Conservation (phyloP, 2,329 filamentous ascomycete species). For the Aspergillus sp. region DNA sequence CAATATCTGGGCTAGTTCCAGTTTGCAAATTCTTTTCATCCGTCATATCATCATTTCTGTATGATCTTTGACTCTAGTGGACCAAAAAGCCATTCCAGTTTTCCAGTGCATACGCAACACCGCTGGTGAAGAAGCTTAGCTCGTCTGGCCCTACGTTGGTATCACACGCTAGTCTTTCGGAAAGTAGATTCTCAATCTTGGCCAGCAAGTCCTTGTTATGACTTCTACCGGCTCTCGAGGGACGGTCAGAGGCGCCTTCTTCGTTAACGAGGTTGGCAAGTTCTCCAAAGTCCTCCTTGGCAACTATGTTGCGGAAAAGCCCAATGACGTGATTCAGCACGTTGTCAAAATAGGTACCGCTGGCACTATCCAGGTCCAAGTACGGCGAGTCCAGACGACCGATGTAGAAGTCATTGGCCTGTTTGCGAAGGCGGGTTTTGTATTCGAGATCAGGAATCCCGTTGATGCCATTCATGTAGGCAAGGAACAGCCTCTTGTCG, state of each 20-base stretch:
- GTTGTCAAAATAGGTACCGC: slow-evolving; percentile 39
- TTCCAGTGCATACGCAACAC: slow-evolving; percentile 36
- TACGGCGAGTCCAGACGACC: slow-evolving; percentile 36
- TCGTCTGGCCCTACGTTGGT: slow-evolving; percentile 38
- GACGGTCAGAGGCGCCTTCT: slow-evolving; percentile 17
- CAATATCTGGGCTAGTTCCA: not conserved
- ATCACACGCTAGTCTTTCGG: slow-evolving; percentile 34
- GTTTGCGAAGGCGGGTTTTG: slow-evolving; percentile 34
- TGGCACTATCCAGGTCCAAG: slow-evolving; percentile 33
- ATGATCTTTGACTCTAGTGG: not conserved
- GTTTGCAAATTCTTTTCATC: not conserved
- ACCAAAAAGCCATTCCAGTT: slow-evolving; percentile 18
- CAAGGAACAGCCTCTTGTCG: slow-evolving; percentile 42
- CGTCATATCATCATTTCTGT: not conserved
- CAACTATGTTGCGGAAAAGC: slow-evolving; percentile 43
- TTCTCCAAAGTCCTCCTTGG: slow-evolving; percentile 38
- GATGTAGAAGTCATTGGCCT: slow-evolving; percentile 35
- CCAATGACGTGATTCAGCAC: slow-evolving; percentile 42
- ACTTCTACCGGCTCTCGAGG: slow-evolving; percentile 11
- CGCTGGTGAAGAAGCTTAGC: slow-evolving; percentile 44
- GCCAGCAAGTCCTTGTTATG: slow-evolving; percentile 29
- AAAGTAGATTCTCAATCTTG: slow-evolving; percentile 38
- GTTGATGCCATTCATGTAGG: slow-evolving; percentile 47
- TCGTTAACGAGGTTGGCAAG: slow-evolving; percentile 32
- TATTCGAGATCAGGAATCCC: slow-evolving; percentile 38